A percentile compares a stretch with the other conserved stretches of the same genome.
These are phyloP conservation scores for Lasiodiplodia hormozganensis DNA, from an alignment of 2,329 filamentous ascomycete genomes.

Conservation along the genomic window DNA sequence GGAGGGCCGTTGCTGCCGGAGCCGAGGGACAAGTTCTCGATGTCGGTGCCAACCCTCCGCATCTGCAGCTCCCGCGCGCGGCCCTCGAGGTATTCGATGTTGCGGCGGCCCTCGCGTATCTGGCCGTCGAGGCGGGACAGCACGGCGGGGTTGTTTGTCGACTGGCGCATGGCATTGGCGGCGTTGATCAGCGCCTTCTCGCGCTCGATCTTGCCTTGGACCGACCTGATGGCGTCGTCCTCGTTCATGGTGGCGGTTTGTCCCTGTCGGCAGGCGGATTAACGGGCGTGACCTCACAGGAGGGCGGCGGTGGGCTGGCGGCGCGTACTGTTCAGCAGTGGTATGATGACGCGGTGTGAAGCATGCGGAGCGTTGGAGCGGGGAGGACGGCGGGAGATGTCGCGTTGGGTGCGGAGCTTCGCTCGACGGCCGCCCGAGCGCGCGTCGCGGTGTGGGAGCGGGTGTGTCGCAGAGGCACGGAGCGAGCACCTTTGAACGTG, in stretches of 20 bases:
- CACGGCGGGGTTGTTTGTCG: conserved; percentile 91
- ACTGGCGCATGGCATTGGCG: conserved; percentile 92
- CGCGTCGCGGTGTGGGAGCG: conserved; percentile 23
- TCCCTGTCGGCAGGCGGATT: conserved; percentile 10
- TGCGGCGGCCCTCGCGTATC: conserved; percentile 90
- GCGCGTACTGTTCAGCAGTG: conserved; percentile 27
- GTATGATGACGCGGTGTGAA: conserved; percentile 28
- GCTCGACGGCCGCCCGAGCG: conserved; percentile 28
- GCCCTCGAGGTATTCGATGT: conserved; percentile 95
- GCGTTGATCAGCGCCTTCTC: conserved; percentile 95
- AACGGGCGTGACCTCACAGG: conserved; percentile 5
- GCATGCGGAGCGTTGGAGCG: conserved; percentile 23
- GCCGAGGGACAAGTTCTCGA: conserved; percentile 70
- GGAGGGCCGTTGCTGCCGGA: conserved; percentile 52
- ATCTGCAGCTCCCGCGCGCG: conserved; percentile 87
- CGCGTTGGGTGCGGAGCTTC: conserved; percentile 17
- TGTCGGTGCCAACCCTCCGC: conserved; percentile 73
- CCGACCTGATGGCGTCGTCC: conserved; percentile 73
- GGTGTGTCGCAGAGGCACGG: conserved; percentile 19
- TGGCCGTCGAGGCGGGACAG: conserved; percentile 90
- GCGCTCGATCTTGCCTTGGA: conserved; percentile 96
- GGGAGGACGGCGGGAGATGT: conserved; percentile 4
- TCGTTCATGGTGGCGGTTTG: conserved; percentile 59
- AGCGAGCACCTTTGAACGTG: conserved; percentile 11
- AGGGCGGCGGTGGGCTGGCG: conserved; percentile 14